phyloP scores from a whole-genome alignment of 305 asterid species.

The Petunia hybrid region DNA sequence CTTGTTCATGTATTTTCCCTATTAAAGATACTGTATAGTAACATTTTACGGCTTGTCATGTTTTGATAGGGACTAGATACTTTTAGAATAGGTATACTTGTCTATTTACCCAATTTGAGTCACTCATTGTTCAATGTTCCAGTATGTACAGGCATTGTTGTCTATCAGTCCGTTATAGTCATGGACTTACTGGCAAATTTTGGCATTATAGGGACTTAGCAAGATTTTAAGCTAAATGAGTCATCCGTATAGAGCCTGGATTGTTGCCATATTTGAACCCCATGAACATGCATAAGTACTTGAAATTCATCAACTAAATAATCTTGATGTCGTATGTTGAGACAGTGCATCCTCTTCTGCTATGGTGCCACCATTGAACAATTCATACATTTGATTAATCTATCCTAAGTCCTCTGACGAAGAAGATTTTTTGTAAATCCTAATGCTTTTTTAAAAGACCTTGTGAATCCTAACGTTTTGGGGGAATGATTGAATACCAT shows the following conservation, averaged over 20 bases:
- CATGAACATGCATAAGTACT: neutral
- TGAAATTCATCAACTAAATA: neutral
- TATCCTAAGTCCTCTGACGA: constrained; percentile 18
- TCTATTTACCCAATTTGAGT: neutral
- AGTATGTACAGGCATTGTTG: neutral
- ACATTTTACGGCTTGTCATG: constrained; percentile 2
- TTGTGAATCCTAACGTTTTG: neutral
- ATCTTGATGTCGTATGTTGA: constrained; percentile 5
- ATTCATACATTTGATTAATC: constrained; percentile 7
- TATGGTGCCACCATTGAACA: neutral
- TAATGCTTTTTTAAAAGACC: neutral
- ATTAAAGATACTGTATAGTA: neutral
- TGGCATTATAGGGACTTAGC: neutral
- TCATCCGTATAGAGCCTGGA: neutral
- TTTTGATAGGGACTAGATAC: neutral
- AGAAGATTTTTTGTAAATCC: neutral
- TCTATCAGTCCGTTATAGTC: neutral
- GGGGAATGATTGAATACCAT: neutral
- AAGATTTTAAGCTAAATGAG: neutral
- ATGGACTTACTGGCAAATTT: neutral
- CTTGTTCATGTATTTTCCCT: neutral
- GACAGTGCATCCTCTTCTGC: neutral
- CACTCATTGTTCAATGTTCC: constrained; percentile 8
- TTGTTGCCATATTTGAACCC: neutral
- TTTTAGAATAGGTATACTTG: neutral